Base-by-base conservation (phyloP, 352 stramenopile genomes). In the Elongisporangium undulatum region DNA sequence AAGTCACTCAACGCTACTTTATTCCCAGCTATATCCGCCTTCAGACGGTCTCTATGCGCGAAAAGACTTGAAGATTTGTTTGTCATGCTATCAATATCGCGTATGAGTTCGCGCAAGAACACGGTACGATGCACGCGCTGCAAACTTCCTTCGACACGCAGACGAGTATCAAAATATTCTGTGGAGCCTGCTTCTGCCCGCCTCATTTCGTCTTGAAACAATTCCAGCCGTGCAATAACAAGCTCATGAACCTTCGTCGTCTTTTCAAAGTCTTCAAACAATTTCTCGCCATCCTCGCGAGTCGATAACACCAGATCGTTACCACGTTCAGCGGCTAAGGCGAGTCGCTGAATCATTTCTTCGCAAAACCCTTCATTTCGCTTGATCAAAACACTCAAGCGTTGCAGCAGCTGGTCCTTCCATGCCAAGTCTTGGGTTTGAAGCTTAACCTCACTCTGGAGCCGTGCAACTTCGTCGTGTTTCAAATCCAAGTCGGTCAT, bases 341-440 rank as follows among this genome's bases (percentile, higher is more conserved):
- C 16, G 0, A 91, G 66, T 52, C 79, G 87, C 5, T 4, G 17
- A 0, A 86, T 53, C 51, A 78, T 63, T 54, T 89, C 79, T 1
- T 55, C 39, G 1, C 75, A 72, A 57, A 91, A 89, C 1, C 64
- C 71, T 59, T 86, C 79, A 38, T 91, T 91, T 16, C 82, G 75
- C 63, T 91, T 84, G 62, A 89, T 83, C 6, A 87, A 58, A 17
- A 87, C 72, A 38, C 77, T 86, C 19, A 91, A 26, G 9, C 76
- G 82, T 56, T 91, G 82, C 13, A 91, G 63, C 26, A 89, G 58
- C 45, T 80, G 74, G 53, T 91, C 82, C 41, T 83, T 88, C 79
- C 79, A 89, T 0, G 57, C 59, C 19, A 91, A 59, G 45, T 85
- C 68, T 19, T 87, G 70, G 0, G 59, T 60, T 8, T 59, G 49